phyloP scores from a whole-genome alignment of 2,329 filamentous ascomycete genomes.

The Cladophialophora exuberans region DNA sequence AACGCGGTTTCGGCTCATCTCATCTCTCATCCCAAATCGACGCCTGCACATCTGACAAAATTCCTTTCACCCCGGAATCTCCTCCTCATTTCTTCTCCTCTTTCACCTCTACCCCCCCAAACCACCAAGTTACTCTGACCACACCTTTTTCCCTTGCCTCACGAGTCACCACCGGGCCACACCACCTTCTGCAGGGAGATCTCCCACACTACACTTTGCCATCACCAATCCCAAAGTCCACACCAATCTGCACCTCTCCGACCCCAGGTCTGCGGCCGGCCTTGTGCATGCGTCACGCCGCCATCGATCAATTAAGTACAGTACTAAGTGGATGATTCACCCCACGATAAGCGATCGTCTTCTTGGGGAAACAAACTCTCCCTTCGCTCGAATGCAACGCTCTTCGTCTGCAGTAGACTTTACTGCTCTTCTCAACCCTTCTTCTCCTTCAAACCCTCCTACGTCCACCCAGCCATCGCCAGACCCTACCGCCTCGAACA shows the following conservation, averaged over 20 bases:
- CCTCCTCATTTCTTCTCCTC: conserved; percentile 20
- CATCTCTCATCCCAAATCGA: conserved; percentile 18
- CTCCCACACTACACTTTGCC: conserved; percentile 23
- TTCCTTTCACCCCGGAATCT: conserved; percentile 10
- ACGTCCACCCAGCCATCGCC: conserved; percentile 28
- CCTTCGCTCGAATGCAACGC: conserved; percentile 34
- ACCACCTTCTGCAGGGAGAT: conserved; percentile 10
- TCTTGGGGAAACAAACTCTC: conserved; percentile 26
- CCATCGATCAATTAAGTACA: conserved; percentile 6
- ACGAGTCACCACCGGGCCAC: conserved; percentile 18
- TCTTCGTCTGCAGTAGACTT: conserved; percentile 35
- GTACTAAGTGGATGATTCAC: conserved; percentile 29
- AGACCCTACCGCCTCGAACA: conserved; percentile 10
- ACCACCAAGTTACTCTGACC: conserved; percentile 26
- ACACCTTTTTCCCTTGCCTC: conserved; percentile 22
- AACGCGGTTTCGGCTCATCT: conserved; percentile 19
- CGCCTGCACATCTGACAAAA: conserved; percentile 18
- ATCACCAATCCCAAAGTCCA: conserved; percentile 14
- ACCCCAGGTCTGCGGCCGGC: conserved; percentile 22
- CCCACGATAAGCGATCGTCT: conserved; percentile 34
- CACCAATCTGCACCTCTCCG: conserved; percentile 24
- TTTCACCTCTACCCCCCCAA: conserved; percentile 4
- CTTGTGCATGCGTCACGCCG: conserved; percentile 27
- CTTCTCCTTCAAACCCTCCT: conserved; percentile 18
- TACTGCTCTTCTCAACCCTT: conserved; percentile 34